These are phyloP conservation scores for Petasospora rhodanensis DNA, from an alignment of 1,139 yeast species.

Conservation along the genomic window DNA sequence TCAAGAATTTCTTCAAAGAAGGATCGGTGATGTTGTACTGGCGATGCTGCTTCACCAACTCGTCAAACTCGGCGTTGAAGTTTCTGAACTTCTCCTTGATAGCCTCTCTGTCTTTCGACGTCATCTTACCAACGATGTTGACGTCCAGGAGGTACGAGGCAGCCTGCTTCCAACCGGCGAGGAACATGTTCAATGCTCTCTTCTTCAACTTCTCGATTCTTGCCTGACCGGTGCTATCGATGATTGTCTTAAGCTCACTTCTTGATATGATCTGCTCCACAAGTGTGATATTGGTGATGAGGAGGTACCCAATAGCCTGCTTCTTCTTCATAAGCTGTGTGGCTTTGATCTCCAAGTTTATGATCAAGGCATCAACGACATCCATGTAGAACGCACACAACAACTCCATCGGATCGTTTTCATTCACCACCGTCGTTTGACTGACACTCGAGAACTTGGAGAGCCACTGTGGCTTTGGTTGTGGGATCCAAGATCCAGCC, in stretches of 20 bases:
- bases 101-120: slow-evolving; percentile 73
- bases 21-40: slow-evolving; percentile 64
- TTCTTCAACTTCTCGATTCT: slow-evolving; percentile 68
- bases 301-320: slow-evolving; percentile 57
- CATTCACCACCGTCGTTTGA: slow-evolving; percentile 31
- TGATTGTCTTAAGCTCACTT: slow-evolving; percentile 48
- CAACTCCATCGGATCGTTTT: slow-evolving; percentile 42
- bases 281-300: slow-evolving; percentile 67
- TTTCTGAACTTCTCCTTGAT: slow-evolving; percentile 80
- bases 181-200: slow-evolving; percentile 68
- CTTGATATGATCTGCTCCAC: slow-evolving; percentile 71
- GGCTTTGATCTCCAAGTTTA: slow-evolving; percentile 55
- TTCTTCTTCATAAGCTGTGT: slow-evolving; percentile 38
- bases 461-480: slow-evolving; percentile 49
- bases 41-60: slow-evolving; percentile 59
- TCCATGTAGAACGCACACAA: slow-evolving; percentile 68
- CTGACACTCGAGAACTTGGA: slow-evolving; percentile 43
- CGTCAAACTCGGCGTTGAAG: slow-evolving; percentile 82
- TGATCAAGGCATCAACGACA: slow-evolving; percentile 66
- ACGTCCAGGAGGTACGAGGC: slow-evolving; percentile 74
- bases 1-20: slow-evolving; percentile 53
- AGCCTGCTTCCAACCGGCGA: slow-evolving; percentile 80
- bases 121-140: slow-evolving; percentile 49
- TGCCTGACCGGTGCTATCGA: slow-evolving; percentile 63
- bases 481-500: slow-evolving; percentile 69